Conservation (phyloP, 768 basidiomycete species). For the Mycena metata region DNA sequence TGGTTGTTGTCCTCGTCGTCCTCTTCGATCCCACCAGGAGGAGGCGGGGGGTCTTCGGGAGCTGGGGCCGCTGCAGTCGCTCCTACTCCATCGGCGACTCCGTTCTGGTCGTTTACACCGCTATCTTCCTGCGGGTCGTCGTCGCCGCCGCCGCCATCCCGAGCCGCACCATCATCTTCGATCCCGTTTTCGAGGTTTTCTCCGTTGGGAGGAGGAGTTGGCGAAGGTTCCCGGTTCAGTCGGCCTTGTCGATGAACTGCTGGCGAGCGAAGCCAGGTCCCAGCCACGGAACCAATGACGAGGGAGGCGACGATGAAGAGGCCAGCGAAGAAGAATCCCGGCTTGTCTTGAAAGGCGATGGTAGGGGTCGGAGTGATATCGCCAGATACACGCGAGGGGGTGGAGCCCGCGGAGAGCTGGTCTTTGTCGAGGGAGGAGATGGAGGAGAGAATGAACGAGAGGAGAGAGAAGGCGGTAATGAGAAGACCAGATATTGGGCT, state of each 20-base stretch:
- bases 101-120: no score
- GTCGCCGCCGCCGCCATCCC: no score
- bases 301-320: neutral
- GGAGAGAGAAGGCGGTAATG: no score
- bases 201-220: neutral
- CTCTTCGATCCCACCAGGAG: no score
- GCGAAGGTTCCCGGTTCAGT: neutral
- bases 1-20: neutral
- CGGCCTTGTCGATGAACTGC: neutral
- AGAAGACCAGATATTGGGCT: no score
- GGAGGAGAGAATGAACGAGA: neutral
- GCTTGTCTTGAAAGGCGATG: neutral
- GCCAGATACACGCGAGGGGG: conserved; percentile 10
- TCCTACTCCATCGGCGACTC: no score
- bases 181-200: no score
- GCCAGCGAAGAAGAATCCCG: neutral
- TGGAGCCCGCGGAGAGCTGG: neutral
- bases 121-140: no score
- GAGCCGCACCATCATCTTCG: no score
- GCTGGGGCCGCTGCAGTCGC: no score
- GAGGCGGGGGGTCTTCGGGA: no score
- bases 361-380: neutral
- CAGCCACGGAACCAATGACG: neutral
- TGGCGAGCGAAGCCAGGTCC: neutral
- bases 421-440: neutral